Evolutionary conservation across 2,329 filamentous ascomycete genomes (phyloP), one percentile per base, ranked within the genome.

Genomic region (Epichloe coenophiala): DNA sequence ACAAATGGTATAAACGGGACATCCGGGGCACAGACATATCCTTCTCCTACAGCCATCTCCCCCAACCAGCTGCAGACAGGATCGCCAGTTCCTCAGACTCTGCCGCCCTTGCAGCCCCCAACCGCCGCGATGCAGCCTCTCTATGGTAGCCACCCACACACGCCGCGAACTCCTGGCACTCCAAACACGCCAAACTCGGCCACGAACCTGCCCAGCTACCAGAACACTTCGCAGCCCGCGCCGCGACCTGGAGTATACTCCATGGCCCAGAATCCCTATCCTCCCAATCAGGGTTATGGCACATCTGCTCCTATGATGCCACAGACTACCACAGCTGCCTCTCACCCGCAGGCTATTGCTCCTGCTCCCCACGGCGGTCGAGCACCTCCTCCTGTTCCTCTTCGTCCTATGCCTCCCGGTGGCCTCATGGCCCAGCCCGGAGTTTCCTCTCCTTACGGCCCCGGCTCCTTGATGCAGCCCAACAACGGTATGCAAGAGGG

Each of bases 281-380:
- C 73, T 53, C 69, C 71, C 41, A 74, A 74, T 53, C 74, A 74
- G 63, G 71, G 66, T 9, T 83, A 82, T 61, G 71, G 72, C 38
- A 73, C 75, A 8, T 76, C 78, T 6, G 71, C 72, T 46, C 70
- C 71, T 47, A 83, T 86, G 76, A 75, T 86, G 70, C 77, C 82
- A 45, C 81, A 85, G 65, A 70, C 81, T 23, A 81, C 82, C 11
- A 76, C 78, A 45, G 74, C 83, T 43, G 76, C 82, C 58, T 80
- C 81, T 49, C 85, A 88, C 64, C 84, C 83, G 44, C 84, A 88
- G 66, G 81, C 83, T 36, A 86, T 88, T 61, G 85, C 85, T 42
- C 84, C 85, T 15, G 85, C 85, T 41, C 84, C 84, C 46, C 69
- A 66, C 53, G 78, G 69, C 62, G 71, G 72, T 40, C 74, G 77